Conservation (phyloP, 2,329 filamentous ascomycete genomes). For the Aspergillus sp. region DNA sequence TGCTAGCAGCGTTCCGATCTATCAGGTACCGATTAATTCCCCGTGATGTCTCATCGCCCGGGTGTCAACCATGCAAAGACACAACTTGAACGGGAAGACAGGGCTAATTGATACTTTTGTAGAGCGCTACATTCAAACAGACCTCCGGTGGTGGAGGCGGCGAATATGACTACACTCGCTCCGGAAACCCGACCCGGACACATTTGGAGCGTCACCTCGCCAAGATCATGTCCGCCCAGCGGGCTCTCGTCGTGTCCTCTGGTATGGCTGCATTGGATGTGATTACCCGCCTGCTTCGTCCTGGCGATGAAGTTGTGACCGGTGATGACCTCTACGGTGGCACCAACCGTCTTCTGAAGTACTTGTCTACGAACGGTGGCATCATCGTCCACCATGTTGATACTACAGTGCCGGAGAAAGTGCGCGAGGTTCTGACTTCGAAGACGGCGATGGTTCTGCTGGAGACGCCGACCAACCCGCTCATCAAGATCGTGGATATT, state of each 20-base stretch:
- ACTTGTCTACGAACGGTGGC: constrained; percentile 82
- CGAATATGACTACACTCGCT: constrained; percentile 98
- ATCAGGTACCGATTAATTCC: constrained; percentile 63
- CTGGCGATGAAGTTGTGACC: constrained; percentile 95
- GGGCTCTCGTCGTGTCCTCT: constrained; percentile 88
- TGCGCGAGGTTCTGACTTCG: constrained; percentile 66
- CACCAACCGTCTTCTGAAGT: constrained; percentile 89
- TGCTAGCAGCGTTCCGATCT: constrained; percentile 92
- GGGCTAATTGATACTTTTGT: constrained; percentile 4
- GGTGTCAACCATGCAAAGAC: background rate
- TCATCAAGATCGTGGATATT: constrained; percentile 98
- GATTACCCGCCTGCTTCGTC: constrained; percentile 84
- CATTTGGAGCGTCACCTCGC: constrained; percentile 95
- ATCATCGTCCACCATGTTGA: constrained; percentile 97
- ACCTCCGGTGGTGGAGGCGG: constrained; percentile 74
- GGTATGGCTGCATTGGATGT: constrained; percentile 98
- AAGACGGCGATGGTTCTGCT: constrained; percentile 96
- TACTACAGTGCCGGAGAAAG: constrained; percentile 75
- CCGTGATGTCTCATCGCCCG: background rate
- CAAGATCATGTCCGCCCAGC: constrained; percentile 96
- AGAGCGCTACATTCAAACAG: constrained; percentile 97
- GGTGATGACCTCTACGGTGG: constrained; percentile 97
- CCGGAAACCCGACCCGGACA: constrained; percentile 92
- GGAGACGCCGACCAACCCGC: constrained; percentile 93
- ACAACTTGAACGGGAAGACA: background rate